Base-by-base conservation (phyloP, 2,329 filamentous ascomycete species). In the Alternaria viburni region DNA sequence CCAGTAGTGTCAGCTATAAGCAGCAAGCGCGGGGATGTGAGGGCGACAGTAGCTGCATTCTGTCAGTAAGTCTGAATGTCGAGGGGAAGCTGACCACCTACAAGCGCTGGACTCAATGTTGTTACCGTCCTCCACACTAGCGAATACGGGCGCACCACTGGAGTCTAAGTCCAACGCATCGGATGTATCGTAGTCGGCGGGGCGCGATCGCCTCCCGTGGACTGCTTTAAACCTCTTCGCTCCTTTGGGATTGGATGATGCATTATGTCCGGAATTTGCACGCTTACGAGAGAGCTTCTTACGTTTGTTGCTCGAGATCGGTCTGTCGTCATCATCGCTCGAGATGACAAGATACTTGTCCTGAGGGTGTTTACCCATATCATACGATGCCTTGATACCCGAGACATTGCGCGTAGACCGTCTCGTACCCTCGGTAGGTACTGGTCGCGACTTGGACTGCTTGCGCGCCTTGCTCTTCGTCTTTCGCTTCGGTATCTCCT, bases 361-460 rank as follows among this genome's bases (percentile, higher is more conserved):
- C 57, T 77, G 76, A 13, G 76, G 76, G 54, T 79, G 75, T 6
- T 73, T 59, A 2, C 64, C 64, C 57, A 68, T 71, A 26, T 76
- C 66, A 61, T 79, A 78, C 2, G 68, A 65, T 15, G 69, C 55
- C 17, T 69, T 67, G 6, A 30, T 54, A 9, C 67, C 68, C 4
- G 64, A 52, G 5, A 58, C 57, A 21, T 66, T 70, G 6, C 77
- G 75, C 43, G 69, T 64, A 4, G 76, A 77, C 19, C 72, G 73
- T 47, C 75, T 68, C 25, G 65, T 68, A 10, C 61, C 62, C 30
- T 64, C 59, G 13, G 19, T 28, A 17, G 41, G 30, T 17, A 32
- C 21, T 17, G 51, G 21, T 23, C 9, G 43, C 11, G 59, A 50
- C 46, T 11, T 52, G 2, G 51, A 9, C 17, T 62, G 43, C 10